Base-by-base conservation (phyloP, 805 yeast species). In the Helenozyma baotianmanensis region DNA sequence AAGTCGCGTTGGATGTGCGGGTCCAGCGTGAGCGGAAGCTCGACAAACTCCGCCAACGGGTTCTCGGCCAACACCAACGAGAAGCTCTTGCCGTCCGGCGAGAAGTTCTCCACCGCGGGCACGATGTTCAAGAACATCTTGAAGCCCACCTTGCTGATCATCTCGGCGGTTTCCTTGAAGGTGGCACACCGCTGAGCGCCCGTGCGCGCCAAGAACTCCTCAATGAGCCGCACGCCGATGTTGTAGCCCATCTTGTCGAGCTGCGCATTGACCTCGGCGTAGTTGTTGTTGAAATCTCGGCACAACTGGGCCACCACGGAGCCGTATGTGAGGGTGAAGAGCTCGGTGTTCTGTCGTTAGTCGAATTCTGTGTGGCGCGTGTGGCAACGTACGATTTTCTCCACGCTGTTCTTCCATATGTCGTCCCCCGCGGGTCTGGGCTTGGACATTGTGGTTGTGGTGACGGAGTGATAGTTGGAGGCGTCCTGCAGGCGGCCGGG, bases 31-130 rank as follows among this genome's bases (percentile, higher is more conserved):
- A 54, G 39, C 0, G 97, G 97, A 29, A 92, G 69, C 56, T 92
- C 97, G 3, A 92, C 98, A 64, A 89, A 92, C 54, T 90, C 97
- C 9, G 92, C 82, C 45, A 92, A 68, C 19, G 97, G 97, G 53
- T 92, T 92, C 35, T 90, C 97, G 11, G 72, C 75, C 14, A 90
- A 58, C 2, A 84, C 64, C 23, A 90, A 62, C 29, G 82, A 75
- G 56, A 87, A 90, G 32, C 80, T 72, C 50, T 81, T 82, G 34
- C 76, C 78, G 51, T 85, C 96, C 2, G 67, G 53, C 2, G 87
- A 66, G 94, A 95, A 87, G 54, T 78, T 80, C 23, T 79, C 72
- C 4, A 85, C 69, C 1, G 70, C 60, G 1, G 98, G 98, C 9
- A 79, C 73, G 11, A 86, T 76, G 50, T 92, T 90, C 23, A 92